Base-by-base conservation (phyloP, 768 basidiomycete genomes). In the Saitozyma sp. region DNA sequence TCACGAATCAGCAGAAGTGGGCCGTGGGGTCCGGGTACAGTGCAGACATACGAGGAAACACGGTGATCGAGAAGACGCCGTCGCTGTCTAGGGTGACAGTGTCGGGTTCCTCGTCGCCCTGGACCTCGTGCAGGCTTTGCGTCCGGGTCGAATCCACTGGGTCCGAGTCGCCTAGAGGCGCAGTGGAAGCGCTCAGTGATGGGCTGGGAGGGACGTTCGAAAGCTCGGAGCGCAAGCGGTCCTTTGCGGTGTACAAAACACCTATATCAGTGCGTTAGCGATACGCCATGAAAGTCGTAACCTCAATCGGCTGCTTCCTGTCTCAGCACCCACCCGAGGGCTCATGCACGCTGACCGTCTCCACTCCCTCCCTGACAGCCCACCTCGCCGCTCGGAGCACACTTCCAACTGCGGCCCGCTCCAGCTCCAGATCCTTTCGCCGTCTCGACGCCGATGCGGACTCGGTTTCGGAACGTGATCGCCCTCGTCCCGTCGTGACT, bases 341-440 rank as follows among this genome's bases (percentile, higher is more conserved):
- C 20, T 61, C 60, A 40, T 59, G 61, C 6, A 67, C 20, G 29
- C 62, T 63, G 4, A 67, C 19, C 41, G 60, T 62, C 16, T 17
- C 17, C 14, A 67, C 62, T 14, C 61, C 66, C 6, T 39, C 45
- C 29, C 64, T 58, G 6, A 49, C 39, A 57, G 66, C 54, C 48
- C 60, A 62, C 39, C 48, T 49, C 37, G 53, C 39, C 10, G 42
- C 57, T 6, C 62, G 5, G 54, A 50, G 20, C 3, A 63, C 53
- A 29, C 62, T 53, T 43, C 64, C 66, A 9, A 56, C 58, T 20
- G 38, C 39, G 20, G 17, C 13, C 38, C 17, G 16, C 55, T 19
- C 37, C 55, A 48, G 20, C 3, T 39, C 49, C 46, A 40, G 43
- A 0, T 45, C 50, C 19, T 38, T 20, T 29, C 6, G 38, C 42